Percentiles rank a stretch among this genome's conserved stretches.
These are phyloP conservation scores for Yamadazyma conglobata DNA, from an alignment of 1,139 yeast genomes.

Conservation along the genomic window DNA sequence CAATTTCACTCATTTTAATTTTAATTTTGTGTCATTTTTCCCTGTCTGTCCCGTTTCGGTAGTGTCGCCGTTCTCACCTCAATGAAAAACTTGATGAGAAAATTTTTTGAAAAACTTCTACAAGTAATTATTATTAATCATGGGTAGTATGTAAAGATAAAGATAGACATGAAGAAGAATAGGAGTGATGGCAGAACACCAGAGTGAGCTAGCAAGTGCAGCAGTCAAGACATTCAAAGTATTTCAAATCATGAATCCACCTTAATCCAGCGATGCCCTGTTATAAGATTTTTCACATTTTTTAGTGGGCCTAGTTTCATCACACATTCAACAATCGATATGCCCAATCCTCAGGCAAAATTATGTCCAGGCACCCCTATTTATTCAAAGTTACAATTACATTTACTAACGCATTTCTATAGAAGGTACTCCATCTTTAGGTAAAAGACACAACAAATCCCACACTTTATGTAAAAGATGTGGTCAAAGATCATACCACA, in stretches of 20 bases:
- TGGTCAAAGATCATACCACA: conserved; percentile 98
- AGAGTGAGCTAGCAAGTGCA: conserved; percentile 1
- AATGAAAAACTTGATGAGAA: conserved; percentile 9
- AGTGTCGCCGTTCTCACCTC: conserved; percentile 4
- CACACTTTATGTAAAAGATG: conserved; percentile 99
- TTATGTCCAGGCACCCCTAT: too few relatives aligned
- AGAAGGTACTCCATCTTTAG: conserved; percentile 99
- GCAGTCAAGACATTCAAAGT: background rate
- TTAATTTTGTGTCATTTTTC: conserved; percentile 8
- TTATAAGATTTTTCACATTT: too few relatives aligned
- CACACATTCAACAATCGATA: too few relatives aligned
- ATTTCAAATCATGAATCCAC: background rate
- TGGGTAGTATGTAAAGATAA: conserved; percentile 65
- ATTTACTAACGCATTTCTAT: conserved; percentile 20
- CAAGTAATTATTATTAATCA: conserved; percentile 35
- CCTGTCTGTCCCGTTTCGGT: conserved; percentile 1
- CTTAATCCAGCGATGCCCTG: too few relatives aligned
- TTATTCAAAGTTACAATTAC: too few relatives aligned
- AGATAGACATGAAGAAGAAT: too few relatives aligned
- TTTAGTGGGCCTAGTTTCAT: too few relatives aligned
- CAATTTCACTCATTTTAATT: too few relatives aligned
- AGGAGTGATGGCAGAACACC: too few relatives aligned
- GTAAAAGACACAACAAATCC: conserved; percentile 99
- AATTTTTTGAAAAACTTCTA: conserved; percentile 11
- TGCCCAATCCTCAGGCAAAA: too few relatives aligned